A percentile compares a stretch with the other conserved stretches of the same genome.
phyloP scores from a whole-genome alignment of 306 rosid species.

The Rubus idaeus region DNA sequence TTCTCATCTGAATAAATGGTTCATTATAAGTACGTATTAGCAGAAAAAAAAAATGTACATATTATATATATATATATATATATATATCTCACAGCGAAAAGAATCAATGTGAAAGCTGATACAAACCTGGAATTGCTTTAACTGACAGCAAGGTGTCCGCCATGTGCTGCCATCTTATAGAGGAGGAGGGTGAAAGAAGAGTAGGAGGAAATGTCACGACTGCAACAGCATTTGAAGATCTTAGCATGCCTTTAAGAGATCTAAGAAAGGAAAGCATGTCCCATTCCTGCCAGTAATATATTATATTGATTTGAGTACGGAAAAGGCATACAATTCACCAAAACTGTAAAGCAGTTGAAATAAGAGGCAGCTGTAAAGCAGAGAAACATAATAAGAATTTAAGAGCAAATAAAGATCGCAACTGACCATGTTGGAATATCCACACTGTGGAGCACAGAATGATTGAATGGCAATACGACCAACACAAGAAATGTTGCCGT shows the following conservation, averaged over 20 bases:
- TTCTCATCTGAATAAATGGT: slow-evolving; percentile 63
- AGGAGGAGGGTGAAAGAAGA: slow-evolving; percentile 60
- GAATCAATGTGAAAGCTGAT: slow-evolving; percentile 19
- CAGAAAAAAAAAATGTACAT: background rate
- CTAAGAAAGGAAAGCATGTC: slow-evolving; percentile 78
- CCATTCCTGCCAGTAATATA: slow-evolving; percentile 63
- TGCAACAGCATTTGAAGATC: slow-evolving; percentile 74
- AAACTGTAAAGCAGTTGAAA: slow-evolving; percentile 5
- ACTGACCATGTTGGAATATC: slow-evolving; percentile 66
- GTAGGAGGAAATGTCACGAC: slow-evolving; percentile 74
- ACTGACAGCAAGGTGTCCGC: slow-evolving; percentile 87
- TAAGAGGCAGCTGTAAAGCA: background rate
- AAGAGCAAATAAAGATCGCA: slow-evolving; percentile 9
- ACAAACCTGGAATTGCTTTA: slow-evolving; percentile 77
- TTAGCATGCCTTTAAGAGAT: slow-evolving; percentile 61
- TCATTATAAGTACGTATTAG: slow-evolving; percentile 4
- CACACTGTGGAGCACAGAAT: slow-evolving; percentile 84
- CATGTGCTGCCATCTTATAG: slow-evolving; percentile 86
- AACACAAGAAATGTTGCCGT: slow-evolving; percentile 44
- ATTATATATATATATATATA: no score
- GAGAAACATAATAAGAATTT: slow-evolving; percentile 10
- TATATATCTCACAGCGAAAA: background rate
- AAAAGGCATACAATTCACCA: slow-evolving; percentile 2
- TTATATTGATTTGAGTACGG: background rate
- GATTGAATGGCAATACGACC: slow-evolving; percentile 88